These are phyloP conservation scores for Zymoseptoria passerinii DNA, from an alignment of 2,329 filamentous ascomycete species.

Conservation along the genomic window DNA sequence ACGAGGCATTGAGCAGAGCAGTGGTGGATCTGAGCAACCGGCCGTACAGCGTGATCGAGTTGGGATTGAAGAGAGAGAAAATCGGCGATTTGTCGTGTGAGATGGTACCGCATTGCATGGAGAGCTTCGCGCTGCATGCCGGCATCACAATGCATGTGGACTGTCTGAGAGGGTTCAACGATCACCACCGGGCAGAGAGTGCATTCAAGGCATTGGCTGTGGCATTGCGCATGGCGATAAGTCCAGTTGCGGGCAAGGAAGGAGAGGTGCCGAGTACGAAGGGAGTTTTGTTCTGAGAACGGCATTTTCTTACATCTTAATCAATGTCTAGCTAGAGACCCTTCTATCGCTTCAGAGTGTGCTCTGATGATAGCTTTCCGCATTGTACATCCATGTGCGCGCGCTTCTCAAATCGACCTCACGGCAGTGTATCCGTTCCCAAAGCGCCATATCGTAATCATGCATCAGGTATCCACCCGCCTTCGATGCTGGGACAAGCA, in stretches of 20 bases:
- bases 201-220: slow-evolving; percentile 95
- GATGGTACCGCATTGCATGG: slow-evolving; percentile 93
- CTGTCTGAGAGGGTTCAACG: slow-evolving; percentile 81
- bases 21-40: slow-evolving; percentile 94
- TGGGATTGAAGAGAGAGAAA: slow-evolving; percentile 83
- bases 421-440: not conserved
- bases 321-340: not conserved
- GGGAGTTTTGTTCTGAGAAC: slow-evolving; percentile 59
- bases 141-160: slow-evolving; percentile 93
- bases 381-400: not conserved
- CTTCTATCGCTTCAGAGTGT: too few relatives aligned
- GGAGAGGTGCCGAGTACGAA: slow-evolving; percentile 95
- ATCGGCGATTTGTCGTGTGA: slow-evolving; percentile 88
- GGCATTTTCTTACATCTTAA: not conserved
- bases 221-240: slow-evolving; percentile 69
- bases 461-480: not conserved
- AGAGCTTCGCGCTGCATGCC: slow-evolving; percentile 87
- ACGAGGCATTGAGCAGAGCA: slow-evolving; percentile 87
- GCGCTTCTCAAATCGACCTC: not conserved
- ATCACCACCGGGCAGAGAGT: slow-evolving; percentile 92
- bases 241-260: slow-evolving; percentile 67
- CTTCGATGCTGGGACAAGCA: not conserved
- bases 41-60: slow-evolving; percentile 72
- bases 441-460: not conserved
- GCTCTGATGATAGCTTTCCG: too few relatives aligned